These are phyloP conservation scores for Xylaria sp. DNA, from an alignment of 2,329 filamentous ascomycete genomes.

Conservation along the genomic window DNA sequence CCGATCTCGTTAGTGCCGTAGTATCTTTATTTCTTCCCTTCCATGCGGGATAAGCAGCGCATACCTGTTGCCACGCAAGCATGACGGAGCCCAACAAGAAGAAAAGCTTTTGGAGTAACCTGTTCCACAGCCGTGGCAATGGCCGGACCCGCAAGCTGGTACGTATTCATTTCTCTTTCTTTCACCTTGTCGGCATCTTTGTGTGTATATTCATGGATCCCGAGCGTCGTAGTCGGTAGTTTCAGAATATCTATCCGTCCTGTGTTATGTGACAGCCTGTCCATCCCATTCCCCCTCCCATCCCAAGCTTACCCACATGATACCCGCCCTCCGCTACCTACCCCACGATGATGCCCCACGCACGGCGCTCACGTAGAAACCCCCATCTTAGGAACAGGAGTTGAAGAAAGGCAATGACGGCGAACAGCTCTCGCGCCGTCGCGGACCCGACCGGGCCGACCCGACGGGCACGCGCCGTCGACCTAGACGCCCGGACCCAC, in stretches of 20 bases:
- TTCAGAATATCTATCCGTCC: no score
- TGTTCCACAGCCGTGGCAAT: constrained; percentile 46
- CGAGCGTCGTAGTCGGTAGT: no score
- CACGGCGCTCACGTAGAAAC: constrained; percentile 16
- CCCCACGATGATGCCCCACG: constrained; percentile 10
- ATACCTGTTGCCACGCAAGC: constrained; percentile 6
- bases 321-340: neutral
- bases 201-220: no score
- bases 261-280: neutral
- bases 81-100: constrained; percentile 37
- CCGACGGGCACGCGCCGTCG: constrained; percentile 36
- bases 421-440: constrained; percentile 30
- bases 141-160: constrained; percentile 36
- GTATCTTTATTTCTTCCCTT: neutral
- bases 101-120: constrained; percentile 43
- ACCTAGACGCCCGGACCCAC: constrained; percentile 37
- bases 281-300: no score
- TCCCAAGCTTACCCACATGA: neutral
- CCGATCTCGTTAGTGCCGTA: neutral
- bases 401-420: constrained; percentile 33
- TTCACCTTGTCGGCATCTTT: neutral
- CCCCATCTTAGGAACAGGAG: constrained; percentile 27
- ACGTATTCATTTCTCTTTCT: constrained; percentile 17
- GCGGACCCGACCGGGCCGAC: constrained; percentile 20
- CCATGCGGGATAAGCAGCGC: neutral